Evolutionary conservation across 108 stramenopile genomes (phyloP), one percentile per base, ranked within the genome.

Genomic region (Pseudonitzschia multistriata): DNA sequence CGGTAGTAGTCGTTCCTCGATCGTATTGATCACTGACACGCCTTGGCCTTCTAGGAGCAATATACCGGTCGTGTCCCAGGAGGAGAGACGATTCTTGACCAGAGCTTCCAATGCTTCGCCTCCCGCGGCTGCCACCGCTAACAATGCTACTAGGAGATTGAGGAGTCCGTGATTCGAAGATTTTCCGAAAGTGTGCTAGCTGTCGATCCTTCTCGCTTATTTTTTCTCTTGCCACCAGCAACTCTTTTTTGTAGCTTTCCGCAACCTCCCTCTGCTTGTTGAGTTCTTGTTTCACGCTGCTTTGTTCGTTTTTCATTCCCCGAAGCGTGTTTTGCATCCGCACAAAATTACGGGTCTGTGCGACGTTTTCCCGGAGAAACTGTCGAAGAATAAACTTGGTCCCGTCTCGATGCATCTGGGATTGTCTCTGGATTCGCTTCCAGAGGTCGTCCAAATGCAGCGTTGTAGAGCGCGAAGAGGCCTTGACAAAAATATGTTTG

Each of bases 321-420:
- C 87, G 81, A 53, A 83, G 70, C 11, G 72, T 65, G 49, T 71
- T 72, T 14, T 72, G 59, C 8, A 83, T 56, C 25, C 55, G 66
- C 11, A 45, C 29, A 53, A 66, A 68, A 7, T 70, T 73, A 5
- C 74, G 66, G 19, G 59, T 68, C 31, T 79, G 74, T 45, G 72
- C 76, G n/a, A 73, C 71, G 14, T 74, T 72, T 54, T 91, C 84
- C 53, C 77, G 42, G 25, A 91, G 55, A 7, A 91, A 79, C 64
- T 91, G 90, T 52, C 87, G 88, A 70, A 91, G 48, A 21, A 87
- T 57, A 68, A 91, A 91, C 47, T 83, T 85, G 39, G 73, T 82
- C 55, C 79, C 59, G 71, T 85, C 59, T 72, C 77, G 75, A 74
- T 56, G 33, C 73, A 86, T 64, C 68, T 84, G 68, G 66, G 82